phyloP scores from a whole-genome alignment of 148 eudicot genomes.

The Chenopodium suecicum region DNA sequence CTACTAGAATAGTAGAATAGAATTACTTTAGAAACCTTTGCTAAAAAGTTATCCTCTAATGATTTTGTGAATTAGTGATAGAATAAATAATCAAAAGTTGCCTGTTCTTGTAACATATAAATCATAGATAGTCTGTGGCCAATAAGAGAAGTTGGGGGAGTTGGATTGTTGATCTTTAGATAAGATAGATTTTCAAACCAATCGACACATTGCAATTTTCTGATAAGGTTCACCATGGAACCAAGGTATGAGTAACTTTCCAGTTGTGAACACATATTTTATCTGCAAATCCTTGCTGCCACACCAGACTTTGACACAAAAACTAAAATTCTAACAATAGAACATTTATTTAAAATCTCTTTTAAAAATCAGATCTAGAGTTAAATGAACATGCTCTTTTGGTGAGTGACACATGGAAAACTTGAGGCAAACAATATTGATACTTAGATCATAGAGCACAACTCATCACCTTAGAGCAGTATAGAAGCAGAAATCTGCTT shows the following conservation, averaged over 20 bases:
- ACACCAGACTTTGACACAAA: background rate
- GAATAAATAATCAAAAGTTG: too few relatives aligned
- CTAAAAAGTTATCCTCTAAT: background rate
- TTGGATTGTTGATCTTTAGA: too few relatives aligned
- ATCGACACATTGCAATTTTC: background rate
- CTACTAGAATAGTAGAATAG: background rate
- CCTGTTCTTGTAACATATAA: too few relatives aligned
- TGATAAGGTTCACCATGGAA: background rate
- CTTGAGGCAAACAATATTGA: background rate
- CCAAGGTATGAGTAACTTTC: background rate
- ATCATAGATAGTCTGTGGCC: too few relatives aligned
- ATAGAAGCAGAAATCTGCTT: constrained; percentile 79
- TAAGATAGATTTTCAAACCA: background rate
- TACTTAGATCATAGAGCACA: background rate
- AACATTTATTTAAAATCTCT: background rate
- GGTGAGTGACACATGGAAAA: constrained; percentile 8
- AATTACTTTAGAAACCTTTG: background rate
- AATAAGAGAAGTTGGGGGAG: too few relatives aligned
- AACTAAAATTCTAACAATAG: background rate
- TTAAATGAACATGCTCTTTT: background rate
- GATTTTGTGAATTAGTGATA: too few relatives aligned
- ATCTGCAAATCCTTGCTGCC: too few relatives aligned
- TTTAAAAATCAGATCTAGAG: background rate
- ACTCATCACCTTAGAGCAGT: constrained; percentile 65
- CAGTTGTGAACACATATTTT: background rate